A percentile compares a stretch with the other conserved stretches of the same genome.
These are phyloP conservation scores for Kappamyces sp. DNA, from an alignment of 192 early-diverging fungal species.

Conservation along the genomic window DNA sequence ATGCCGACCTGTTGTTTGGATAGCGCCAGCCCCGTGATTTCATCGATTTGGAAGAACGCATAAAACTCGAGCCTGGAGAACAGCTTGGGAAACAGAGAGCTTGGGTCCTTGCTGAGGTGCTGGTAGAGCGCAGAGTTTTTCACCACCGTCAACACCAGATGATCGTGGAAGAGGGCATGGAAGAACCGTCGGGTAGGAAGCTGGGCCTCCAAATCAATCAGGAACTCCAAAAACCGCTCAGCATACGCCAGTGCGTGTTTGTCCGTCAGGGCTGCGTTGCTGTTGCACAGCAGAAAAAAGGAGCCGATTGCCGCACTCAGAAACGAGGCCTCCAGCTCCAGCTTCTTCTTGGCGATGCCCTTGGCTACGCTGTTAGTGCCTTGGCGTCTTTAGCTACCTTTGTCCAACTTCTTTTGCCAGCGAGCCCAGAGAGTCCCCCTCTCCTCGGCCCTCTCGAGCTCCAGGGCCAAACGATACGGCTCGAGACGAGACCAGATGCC, in stretches of 20 bases:
- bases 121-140: constrained; percentile 20
- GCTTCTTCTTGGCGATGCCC: constrained; percentile 40
- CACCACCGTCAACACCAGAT: constrained; percentile 51
- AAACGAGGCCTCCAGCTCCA: constrained; percentile 56
- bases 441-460: constrained; percentile 38
- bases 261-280: constrained; percentile 41
- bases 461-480: constrained; percentile 44
- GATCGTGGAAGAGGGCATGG: constrained; percentile 72
- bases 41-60: constrained; percentile 73
- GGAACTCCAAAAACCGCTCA: constrained; percentile 73
- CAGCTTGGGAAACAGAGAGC: constrained; percentile 57
- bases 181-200: constrained; percentile 88
- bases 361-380: constrained; percentile 21
- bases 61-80: constrained; percentile 66
- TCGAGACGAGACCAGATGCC: constrained; percentile 69
- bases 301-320: constrained; percentile 61
- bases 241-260: constrained; percentile 51
- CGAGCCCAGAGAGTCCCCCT: constrained; percentile 27
- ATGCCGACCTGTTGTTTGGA: constrained; percentile 58
- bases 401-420: constrained; percentile 21
- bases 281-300: constrained; percentile 56
- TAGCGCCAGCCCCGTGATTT: constrained; percentile 71
- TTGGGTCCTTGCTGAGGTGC: background rate
- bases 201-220: constrained; percentile 84
- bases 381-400: constrained; percentile 1